Evolutionary conservation across 306 rosid genomes (phyloP).

Genomic region (Vigna nakashimae): DNA sequence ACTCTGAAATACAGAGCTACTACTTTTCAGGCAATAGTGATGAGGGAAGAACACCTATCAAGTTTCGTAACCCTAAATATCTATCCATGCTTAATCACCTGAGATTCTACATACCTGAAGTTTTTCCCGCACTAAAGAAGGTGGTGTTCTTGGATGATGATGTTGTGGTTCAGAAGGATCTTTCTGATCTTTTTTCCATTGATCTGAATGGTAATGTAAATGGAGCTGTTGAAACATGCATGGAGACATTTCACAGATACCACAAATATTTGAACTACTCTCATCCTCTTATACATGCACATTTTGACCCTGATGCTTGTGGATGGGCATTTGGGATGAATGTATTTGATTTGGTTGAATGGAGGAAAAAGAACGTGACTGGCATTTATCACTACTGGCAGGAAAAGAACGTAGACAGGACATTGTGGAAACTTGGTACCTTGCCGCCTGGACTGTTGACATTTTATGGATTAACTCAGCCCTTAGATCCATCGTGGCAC

Average conservation of each 20-base stretch:
- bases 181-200: slow-evolving; percentile 72
- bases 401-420: slow-evolving; percentile 79
- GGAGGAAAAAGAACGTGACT: slow-evolving; percentile 90
- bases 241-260: slow-evolving; percentile 94
- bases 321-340: slow-evolving; percentile 99
- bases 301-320: slow-evolving; percentile 96
- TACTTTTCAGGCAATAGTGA: slow-evolving; percentile 80
- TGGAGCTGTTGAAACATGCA: slow-evolving; percentile 96
- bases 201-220: slow-evolving; percentile 81
- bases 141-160: slow-evolving; percentile 88
- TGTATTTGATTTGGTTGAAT: slow-evolving; percentile 84
- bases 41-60: slow-evolving; percentile 80
- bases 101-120: slow-evolving; percentile 90
- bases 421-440: slow-evolving; percentile 95
- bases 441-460: slow-evolving; percentile 90
- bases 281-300: slow-evolving; percentile 80
- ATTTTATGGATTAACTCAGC: slow-evolving; percentile 85
- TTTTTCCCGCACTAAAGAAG: slow-evolving; percentile 80
- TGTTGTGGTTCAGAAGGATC: slow-evolving; percentile 87
- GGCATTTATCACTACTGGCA: slow-evolving; percentile 96
- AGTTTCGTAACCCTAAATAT: slow-evolving; percentile 91
- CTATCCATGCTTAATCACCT: slow-evolving; percentile 93
- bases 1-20: slow-evolving; percentile 85
- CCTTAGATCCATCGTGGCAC: slow-evolving; percentile 85
- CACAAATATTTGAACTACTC: slow-evolving; percentile 88